Evolutionary conservation across 257 asterid genomes (phyloP).

Genomic region (Nemophila menziesii): DNA sequence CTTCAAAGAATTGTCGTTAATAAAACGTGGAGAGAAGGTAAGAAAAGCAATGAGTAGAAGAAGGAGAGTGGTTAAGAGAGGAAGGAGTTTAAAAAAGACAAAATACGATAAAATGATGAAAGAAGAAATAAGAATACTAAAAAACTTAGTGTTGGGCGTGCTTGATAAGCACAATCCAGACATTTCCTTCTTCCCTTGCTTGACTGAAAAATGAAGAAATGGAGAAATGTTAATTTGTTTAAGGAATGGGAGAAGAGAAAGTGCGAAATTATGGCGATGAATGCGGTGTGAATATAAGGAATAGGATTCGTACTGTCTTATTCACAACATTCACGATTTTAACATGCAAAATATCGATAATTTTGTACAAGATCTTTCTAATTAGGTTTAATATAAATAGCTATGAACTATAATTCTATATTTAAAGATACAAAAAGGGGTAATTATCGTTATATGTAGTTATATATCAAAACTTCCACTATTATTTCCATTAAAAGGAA

Average conservation of each 20-base stretch:
- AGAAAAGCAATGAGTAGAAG: slow-evolving; percentile 39
- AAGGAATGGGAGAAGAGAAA: not conserved
- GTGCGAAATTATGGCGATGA: slow-evolving; percentile 20
- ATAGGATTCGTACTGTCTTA: too few relatives aligned
- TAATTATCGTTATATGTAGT: too few relatives aligned
- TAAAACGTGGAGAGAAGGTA: slow-evolving; percentile 16
- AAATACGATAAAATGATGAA: slow-evolving; percentile 19
- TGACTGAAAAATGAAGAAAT: slow-evolving; percentile 19
- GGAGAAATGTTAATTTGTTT: slow-evolving; percentile 13
- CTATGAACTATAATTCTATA: too few relatives aligned
- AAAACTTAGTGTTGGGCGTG: slow-evolving; percentile 21
- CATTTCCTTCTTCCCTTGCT: slow-evolving; percentile 34
- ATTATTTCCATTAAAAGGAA: too few relatives aligned
- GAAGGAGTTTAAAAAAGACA: slow-evolving; percentile 40
- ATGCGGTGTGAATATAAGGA: slow-evolving; percentile 76
- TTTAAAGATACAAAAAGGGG: too few relatives aligned
- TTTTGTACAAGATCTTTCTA: too few relatives aligned
- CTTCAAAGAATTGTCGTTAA: not conserved
- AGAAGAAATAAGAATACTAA: slow-evolving; percentile 28
- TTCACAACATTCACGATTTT: too few relatives aligned
- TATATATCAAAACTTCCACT: too few relatives aligned
- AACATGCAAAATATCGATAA: too few relatives aligned
- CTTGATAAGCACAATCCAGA: slow-evolving; percentile 27
- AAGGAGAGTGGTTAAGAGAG: slow-evolving; percentile 54
- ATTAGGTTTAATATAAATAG: too few relatives aligned